Conservation (phyloP, 805 yeast genomes). For the Barnettozyma californica region DNA sequence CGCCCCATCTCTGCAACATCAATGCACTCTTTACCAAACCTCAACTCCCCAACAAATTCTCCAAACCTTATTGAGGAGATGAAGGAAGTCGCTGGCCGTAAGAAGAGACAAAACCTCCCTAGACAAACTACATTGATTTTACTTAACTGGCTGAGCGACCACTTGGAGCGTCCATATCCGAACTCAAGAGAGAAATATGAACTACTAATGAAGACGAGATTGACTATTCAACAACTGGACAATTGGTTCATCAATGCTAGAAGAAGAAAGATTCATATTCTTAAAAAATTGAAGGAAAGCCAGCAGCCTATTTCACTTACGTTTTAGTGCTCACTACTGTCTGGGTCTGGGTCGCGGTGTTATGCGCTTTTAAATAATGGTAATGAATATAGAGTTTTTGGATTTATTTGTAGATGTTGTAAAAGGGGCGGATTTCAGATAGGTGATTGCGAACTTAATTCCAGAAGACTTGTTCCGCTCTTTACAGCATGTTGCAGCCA, state of each 20-base stretch:
- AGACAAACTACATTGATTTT: conserved; percentile 68
- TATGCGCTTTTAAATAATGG: neutral
- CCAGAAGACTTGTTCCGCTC: neutral
- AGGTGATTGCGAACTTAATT: neutral
- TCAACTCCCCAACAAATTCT: conserved; percentile 5
- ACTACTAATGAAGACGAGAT: conserved; percentile 64
- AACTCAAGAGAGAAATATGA: conserved; percentile 71
- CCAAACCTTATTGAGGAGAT: conserved; percentile 9
- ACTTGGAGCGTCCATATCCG: conserved; percentile 79
- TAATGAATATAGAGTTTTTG: neutral
- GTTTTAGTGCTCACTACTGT: conserved; percentile 17
- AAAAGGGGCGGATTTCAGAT: neutral
- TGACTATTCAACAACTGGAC: conserved; percentile 73
- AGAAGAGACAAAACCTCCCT: conserved; percentile 69
- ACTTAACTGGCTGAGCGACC: conserved; percentile 67
- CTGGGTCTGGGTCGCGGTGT: neutral
- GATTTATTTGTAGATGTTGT: neutral
- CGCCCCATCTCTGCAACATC: conserved; percentile 2
- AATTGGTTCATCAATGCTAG: conserved; percentile 91
- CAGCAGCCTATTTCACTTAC: conserved; percentile 24
- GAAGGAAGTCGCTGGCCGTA: conserved; percentile 18
- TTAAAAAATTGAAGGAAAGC: conserved; percentile 24
- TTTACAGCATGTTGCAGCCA: neutral
- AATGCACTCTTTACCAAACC: conserved; percentile 2
- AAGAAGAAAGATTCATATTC: conserved; percentile 51